Base-by-base conservation (phyloP, 148 eudicot genomes). In the Chenopodium berlandieri region DNA sequence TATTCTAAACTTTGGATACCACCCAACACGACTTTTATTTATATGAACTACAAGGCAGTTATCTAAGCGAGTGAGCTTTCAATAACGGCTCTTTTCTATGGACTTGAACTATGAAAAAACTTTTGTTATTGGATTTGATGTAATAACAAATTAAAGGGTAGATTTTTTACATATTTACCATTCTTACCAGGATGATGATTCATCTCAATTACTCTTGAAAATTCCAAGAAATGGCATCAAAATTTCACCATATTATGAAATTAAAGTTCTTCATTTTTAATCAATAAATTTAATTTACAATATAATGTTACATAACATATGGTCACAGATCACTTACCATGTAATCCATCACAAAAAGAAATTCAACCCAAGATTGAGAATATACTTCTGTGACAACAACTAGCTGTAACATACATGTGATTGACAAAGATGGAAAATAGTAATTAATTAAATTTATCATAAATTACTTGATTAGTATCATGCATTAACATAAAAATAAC, bases 361-460 rank as follows among this genome's bases (percentile, higher is more conserved):
- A 7, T 52, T 75, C 22, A 75, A 52, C 62, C 17, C 68, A 79
- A 79, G 66, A 37, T 32, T 71, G 40, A 79, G 58, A 20, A 79
- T 50, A 56, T 50, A 60, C 65, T 58, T 71, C 22, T 19, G 52
- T 60, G 22, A 77, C 12, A 40, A 13, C 27, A 30, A 69, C 48
- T 58, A 37, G 82, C 82, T 80, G 77, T 69, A 80, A 37, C 70
- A 71, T 58, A 60, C 77, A 73, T 71, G 82, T 80, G 82, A 32
- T 22, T 44, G 50, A 62, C 58, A 25, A 40, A 73, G 67, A 72
- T 34, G 54, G 50, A 22, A 79, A 56, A 56, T 8, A 32, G 3
- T 79, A 71, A 79, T 4, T 25, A 77, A 77, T 77, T 50, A 65
- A 77, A 27, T 37, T 44, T 44, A 27, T 19, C 20, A 30, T 23